Percentiles rank a stretch among this genome's conserved stretches.
phyloP scores from a whole-genome alignment of 2,329 filamentous ascomycete species.

The Fusarium udum region DNA sequence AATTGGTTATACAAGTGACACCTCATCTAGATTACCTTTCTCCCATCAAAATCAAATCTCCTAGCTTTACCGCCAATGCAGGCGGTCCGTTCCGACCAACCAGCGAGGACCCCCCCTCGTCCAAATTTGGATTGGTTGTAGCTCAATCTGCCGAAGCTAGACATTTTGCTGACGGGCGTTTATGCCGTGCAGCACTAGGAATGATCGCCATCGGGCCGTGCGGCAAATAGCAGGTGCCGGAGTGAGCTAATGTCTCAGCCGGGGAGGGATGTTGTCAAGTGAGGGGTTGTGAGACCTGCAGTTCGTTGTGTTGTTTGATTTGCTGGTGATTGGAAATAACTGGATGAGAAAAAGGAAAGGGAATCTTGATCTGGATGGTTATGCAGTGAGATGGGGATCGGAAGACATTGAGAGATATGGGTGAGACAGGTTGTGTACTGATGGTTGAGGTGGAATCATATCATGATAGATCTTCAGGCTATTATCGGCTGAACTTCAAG shows the following conservation, averaged over 20 bases:
- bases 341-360: not conserved
- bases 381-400: not conserved
- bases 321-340: not conserved
- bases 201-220: not conserved
- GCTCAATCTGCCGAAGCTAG: conserved; percentile 7
- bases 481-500: not conserved
- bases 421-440: not conserved
- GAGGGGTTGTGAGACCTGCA: conserved; percentile 28
- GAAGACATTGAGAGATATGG: not conserved
- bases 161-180: conserved; percentile 23
- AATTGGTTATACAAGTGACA: too few relatives aligned
- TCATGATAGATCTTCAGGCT: not conserved
- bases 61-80: conserved; percentile 5
- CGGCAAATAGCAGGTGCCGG: conserved; percentile 1
- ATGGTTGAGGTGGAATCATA: not conserved
- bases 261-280: not conserved
- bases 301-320: not conserved
- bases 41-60: not conserved
- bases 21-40: not conserved
- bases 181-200: not conserved
- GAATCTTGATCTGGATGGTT: not conserved
- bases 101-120: not conserved
- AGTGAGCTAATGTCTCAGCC: not conserved
- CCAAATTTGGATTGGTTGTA: conserved; percentile 20
- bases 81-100: conserved; percentile 31